Conservation (phyloP, 441 rosid species). For the Erysimum pusillum region DNA sequence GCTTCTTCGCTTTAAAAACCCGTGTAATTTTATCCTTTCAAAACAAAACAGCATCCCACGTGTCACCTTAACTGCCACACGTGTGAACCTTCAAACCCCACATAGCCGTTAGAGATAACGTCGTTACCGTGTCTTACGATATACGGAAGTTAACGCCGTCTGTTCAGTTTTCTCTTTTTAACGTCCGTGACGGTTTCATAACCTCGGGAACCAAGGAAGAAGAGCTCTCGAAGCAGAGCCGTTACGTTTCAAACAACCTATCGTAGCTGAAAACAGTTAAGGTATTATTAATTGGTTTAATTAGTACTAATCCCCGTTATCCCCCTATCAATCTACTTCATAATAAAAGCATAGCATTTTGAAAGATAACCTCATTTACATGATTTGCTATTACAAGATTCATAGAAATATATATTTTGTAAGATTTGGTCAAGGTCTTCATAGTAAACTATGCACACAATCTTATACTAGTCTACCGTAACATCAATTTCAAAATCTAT, state of each 20-base stretch:
- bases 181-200: conserved; percentile 42
- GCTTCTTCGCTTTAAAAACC: conserved; percentile 34
- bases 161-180: not conserved
- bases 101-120: conserved; percentile 35
- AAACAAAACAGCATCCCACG: conserved; percentile 35
- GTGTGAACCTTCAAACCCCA: conserved; percentile 30
- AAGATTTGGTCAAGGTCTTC: no score
- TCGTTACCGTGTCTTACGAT: conserved; percentile 25
- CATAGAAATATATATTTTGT: no score
- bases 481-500: no score
- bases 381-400: no score
- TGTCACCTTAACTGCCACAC: conserved; percentile 42
- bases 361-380: no score
- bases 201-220: conserved; percentile 29
- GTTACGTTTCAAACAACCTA: conserved; percentile 37
- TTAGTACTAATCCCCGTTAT: not conserved
- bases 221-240: conserved; percentile 33
- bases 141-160: conserved; percentile 37
- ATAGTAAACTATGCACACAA: no score
- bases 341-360: no score
- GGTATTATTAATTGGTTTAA: not conserved
- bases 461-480: no score
- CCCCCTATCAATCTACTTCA: not conserved
- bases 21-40: conserved; percentile 43
- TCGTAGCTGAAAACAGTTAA: not conserved